Evolutionary conservation across 768 basidiomycete genomes (phyloP), one percentile per base, ranked within the genome.

Genomic region (Amanita molliuscula): DNA sequence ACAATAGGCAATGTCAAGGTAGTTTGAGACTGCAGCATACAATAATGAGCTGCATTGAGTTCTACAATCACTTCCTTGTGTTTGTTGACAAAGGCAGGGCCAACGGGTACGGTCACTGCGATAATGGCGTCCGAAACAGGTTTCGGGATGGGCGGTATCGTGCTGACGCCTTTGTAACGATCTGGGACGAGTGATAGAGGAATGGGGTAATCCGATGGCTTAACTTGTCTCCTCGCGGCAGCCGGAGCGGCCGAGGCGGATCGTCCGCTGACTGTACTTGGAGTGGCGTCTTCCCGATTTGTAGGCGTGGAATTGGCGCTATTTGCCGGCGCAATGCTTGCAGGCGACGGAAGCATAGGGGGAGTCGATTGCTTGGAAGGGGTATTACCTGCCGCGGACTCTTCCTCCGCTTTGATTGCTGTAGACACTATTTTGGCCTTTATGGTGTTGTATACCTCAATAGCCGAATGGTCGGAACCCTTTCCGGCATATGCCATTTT

Each of bases 291-390:
- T 43, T 78, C 75, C 47, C 77, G 75, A 53, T 73, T 78, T 33
- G 77, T 81, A 7, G 87, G 87, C 0, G 86, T 89, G 11, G 86
- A 88, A 55, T 84, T 86, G 47, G 84, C 78, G 58, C 86, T 89
- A 56, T 73, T 81, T 6, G 77, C 70, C 13, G 81, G 70, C 10
- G 72, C 77, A 51, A 82, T 81, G 60, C 81, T 84, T 8, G 81
- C 84, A 2, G 84, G 84, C 31, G 85, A 88, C 33, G 85, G 87
- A 40, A 88, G 77, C 87, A 87, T 87, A 28, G 79, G 78, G 28
- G 84, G 84, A 0, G 81, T 59, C 47, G 73, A 67, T 6, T 65
- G 60, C 55, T 71, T 74, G 51, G 65, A 59, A 53, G 61, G 63
- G 10, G 63, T 52, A 52, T 65, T 61, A 44, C 60, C 57, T 38